These are phyloP conservation scores for Eucalyptus viminalis DNA, from an alignment of 345 rosid genomes.

Conservation along the genomic window DNA sequence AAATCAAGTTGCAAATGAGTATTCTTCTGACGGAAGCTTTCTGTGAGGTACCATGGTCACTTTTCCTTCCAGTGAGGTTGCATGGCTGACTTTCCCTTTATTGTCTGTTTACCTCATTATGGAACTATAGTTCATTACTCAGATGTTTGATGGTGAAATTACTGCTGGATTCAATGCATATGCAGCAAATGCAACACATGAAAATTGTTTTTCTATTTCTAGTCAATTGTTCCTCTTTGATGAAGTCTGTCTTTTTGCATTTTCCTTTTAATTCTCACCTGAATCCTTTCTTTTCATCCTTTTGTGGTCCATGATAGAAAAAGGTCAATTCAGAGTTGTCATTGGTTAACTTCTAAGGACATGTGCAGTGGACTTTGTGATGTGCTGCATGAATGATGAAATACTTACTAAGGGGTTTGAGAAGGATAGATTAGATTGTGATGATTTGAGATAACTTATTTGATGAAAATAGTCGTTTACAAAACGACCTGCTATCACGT, in stretches of 20 bases:
- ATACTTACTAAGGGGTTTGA: neutral
- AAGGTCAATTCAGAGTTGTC: neutral
- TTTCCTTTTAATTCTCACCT: neutral
- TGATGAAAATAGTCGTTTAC: neutral
- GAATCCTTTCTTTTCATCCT: neutral
- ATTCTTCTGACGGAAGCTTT: neutral
- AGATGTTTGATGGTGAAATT: neutral
- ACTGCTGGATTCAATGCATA: neutral
- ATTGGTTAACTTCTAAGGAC: neutral
- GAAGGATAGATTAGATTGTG: neutral
- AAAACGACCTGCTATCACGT: neutral
- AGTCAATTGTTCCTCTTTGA: neutral
- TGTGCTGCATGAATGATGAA: neutral
- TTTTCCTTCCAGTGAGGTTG: neutral
- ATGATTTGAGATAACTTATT: neutral
- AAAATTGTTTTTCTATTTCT: neutral
- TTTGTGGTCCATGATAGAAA: neutral
- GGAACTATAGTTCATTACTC: neutral
- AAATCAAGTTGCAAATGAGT: neutral
- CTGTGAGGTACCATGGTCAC: neutral
- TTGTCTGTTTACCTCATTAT: neutral
- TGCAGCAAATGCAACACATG: neutral
- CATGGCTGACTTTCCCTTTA: neutral
- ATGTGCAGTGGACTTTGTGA: neutral
- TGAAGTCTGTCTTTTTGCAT: neutral